Percentiles rank a stretch among this genome's conserved stretches.
These are phyloP conservation scores for Russula griseocarnosa DNA, from an alignment of 768 basidiomycete genomes.

Conservation along the genomic window DNA sequence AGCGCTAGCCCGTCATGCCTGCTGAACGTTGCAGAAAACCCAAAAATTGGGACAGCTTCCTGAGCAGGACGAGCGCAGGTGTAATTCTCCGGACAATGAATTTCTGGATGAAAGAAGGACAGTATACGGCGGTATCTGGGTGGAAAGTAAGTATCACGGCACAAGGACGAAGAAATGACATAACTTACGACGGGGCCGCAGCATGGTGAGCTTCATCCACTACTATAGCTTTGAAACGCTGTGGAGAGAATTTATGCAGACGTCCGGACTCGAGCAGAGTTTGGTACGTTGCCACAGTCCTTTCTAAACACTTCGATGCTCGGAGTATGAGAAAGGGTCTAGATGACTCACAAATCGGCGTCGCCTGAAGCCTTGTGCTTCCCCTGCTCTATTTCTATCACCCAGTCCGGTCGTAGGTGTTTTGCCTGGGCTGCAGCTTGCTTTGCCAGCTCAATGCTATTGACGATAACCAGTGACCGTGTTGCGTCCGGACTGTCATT, in stretches of 20 bases:
- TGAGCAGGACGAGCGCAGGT: conserved; percentile 31
- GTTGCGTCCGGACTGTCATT: conserved; percentile 42
- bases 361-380: conserved; percentile 69
- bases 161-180: conserved; percentile 32
- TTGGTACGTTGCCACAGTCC: conserved; percentile 88
- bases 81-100: conserved; percentile 49
- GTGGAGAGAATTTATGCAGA: conserved; percentile 71
- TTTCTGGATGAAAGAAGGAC: conserved; percentile 73
- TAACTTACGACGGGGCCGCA: conserved; percentile 82
- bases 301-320: conserved; percentile 32
- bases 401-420: conserved; percentile 63
- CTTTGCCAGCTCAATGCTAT: conserved; percentile 81
- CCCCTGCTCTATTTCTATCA: conserved; percentile 92
- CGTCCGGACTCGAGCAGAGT: conserved; percentile 64
- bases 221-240: conserved; percentile 65
- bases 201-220: conserved; percentile 96
- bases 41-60: conserved; percentile 73
- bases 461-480: conserved; percentile 78
- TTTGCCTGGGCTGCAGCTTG: conserved; percentile 77
- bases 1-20: conserved; percentile 88
- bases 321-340: background rate
- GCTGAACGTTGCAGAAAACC: conserved; percentile 93
- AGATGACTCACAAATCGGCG: conserved; percentile 72
- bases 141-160: conserved; percentile 15
- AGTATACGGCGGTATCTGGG: conserved; percentile 75